Conservation (phyloP, 2,329 filamentous ascomycete genomes). For the Fusarium sp. region DNA sequence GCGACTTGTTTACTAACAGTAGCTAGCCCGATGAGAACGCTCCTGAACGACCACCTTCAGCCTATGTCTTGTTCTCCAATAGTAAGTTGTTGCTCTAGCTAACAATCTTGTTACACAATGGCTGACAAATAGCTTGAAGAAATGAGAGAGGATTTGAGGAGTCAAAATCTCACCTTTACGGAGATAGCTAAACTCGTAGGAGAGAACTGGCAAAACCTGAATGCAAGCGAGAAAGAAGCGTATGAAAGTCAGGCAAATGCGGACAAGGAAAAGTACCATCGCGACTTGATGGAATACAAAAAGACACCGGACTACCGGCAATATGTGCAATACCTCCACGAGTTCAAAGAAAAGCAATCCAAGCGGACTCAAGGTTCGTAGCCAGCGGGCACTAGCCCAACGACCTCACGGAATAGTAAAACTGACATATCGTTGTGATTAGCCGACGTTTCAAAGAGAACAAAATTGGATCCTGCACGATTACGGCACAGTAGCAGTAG, state of each 20-base stretch:
- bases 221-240: constrained; percentile 74
- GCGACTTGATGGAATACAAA: constrained; percentile 80
- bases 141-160: constrained; percentile 82
- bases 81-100: constrained; percentile 64
- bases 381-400: constrained; percentile 1
- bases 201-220: constrained; percentile 82
- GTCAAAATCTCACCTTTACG: constrained; percentile 81
- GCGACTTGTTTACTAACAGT: constrained; percentile 8
- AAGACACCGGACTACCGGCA: constrained; percentile 77
- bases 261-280: constrained; percentile 82
- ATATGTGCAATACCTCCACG: constrained; percentile 78
- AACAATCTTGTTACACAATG: not conserved
- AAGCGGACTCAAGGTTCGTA: constrained; percentile 66
- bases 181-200: constrained; percentile 87
- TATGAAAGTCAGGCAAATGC: constrained; percentile 79
- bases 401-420: not conserved
- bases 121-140: constrained; percentile 58
- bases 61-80: constrained; percentile 88
- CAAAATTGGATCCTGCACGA: constrained; percentile 59
- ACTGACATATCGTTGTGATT: constrained; percentile 12
- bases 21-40: constrained; percentile 79
- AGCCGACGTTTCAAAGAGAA: constrained; percentile 62
- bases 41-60: constrained; percentile 82
- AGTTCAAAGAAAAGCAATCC: constrained; percentile 81
- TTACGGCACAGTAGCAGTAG: constrained; percentile 56